phyloP scores from a whole-genome alignment of 495 filamentous ascomycete species.

The Saxophila tyrrhenica region DNA sequence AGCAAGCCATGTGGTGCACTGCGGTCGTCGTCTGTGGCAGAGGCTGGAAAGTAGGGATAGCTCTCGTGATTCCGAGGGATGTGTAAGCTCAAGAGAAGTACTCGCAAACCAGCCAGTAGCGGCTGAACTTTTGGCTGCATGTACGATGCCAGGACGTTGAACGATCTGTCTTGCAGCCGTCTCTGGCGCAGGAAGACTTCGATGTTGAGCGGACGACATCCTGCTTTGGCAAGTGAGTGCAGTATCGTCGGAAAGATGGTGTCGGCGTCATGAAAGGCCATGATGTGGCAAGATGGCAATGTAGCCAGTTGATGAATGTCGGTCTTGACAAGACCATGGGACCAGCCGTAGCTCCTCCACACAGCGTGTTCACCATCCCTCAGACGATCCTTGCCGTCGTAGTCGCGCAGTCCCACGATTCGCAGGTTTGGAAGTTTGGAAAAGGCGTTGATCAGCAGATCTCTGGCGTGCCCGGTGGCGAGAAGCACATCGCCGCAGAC shows the following conservation, averaged over 20 bases:
- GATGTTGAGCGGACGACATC: conserved; percentile 24
- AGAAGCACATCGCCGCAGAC: conserved; percentile 21
- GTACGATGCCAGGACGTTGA: conserved; percentile 1
- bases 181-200: conserved; percentile 31
- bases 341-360: conserved; percentile 22
- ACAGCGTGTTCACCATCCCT: conserved; percentile 17
- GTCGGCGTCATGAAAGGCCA: too few species aligned
- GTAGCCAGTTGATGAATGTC: too few species aligned
- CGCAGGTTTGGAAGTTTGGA: conserved; percentile 36
- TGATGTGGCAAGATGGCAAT: too few species aligned
- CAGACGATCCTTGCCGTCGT: conserved; percentile 25
- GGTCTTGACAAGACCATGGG: neutral
- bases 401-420: conserved; percentile 41
- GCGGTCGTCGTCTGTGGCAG: too few species aligned
- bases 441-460: conserved; percentile 42
- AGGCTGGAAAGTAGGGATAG: too few species aligned
- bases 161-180: neutral
- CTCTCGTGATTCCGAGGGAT: too few species aligned
- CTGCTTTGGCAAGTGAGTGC: conserved; percentile 28
- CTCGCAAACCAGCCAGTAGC: conserved; percentile 1
- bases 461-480: conserved; percentile 29
- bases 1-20: too few species aligned
- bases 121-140: conserved; percentile 3
- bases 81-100: conserved; percentile 4
- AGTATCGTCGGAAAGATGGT: conserved; percentile 25